Conservation (phyloP, 441 rosid genomes). For the Cnidoscolus chayamansa region DNA sequence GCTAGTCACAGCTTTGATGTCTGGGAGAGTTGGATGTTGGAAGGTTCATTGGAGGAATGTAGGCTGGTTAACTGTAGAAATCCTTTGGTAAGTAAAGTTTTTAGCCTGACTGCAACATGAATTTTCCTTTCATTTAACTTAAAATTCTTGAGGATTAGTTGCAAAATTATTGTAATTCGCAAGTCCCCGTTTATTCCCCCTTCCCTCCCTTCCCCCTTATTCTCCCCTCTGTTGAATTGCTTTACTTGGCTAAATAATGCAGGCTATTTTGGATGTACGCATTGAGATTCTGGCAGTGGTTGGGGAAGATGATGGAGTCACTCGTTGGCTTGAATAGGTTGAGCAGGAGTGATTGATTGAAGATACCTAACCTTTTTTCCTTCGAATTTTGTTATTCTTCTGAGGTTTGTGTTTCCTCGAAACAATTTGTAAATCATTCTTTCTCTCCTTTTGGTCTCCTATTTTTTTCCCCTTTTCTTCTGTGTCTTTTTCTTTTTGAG, state of each 20-base stretch:
- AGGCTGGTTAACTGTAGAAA: slow-evolving; percentile 86
- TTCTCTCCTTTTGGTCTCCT: slow-evolving; percentile 1
- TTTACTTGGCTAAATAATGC: slow-evolving; percentile 29
- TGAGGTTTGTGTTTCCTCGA: slow-evolving; percentile 29
- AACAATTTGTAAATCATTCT: slow-evolving; percentile 43
- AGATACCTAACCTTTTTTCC: slow-evolving; percentile 11
- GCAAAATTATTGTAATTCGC: too few relatives aligned
- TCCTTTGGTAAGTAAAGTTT: slow-evolving; percentile 46
- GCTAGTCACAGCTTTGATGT: slow-evolving; percentile 97
- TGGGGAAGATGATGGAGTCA: slow-evolving; percentile 78
- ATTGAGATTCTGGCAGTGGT: slow-evolving; percentile 78
- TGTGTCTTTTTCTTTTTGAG: neutral
- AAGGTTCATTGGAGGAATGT: slow-evolving; percentile 85
- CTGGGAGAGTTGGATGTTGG: slow-evolving; percentile 97
- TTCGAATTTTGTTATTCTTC: slow-evolving; percentile 17
- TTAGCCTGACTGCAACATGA: neutral
- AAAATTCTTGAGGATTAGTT: neutral
- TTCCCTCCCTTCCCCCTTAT: neutral
- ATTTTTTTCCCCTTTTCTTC: neutral
- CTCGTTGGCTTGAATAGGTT: slow-evolving; percentile 79
- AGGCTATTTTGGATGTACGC: slow-evolving; percentile 80
- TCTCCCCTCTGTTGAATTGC: slow-evolving; percentile 14
- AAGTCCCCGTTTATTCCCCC: too few relatives aligned
- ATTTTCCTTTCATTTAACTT: neutral
- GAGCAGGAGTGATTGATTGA: slow-evolving; percentile 1